Conservation (phyloP, 192 early-diverging fungal species). For the Rhizophagus clarus region DNA sequence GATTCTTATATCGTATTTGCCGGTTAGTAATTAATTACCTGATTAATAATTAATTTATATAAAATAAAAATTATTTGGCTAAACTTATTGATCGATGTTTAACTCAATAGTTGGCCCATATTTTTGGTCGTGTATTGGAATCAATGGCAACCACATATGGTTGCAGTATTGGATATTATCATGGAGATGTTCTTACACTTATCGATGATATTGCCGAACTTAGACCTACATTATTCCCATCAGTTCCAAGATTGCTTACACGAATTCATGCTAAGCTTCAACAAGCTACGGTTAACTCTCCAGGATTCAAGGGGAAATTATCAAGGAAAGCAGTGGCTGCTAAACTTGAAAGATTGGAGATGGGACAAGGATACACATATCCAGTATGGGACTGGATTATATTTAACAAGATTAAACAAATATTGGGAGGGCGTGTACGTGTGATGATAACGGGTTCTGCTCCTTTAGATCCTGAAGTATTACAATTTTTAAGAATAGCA, state of each 20-base stretch:
- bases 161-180: slow-evolving; percentile 38
- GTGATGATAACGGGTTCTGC: slow-evolving; percentile 72
- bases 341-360: slow-evolving; percentile 61
- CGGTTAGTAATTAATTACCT: slow-evolving; percentile 3
- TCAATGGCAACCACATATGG: background rate
- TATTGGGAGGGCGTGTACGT: slow-evolving; percentile 78
- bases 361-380: slow-evolving; percentile 64
- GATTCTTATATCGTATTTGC: slow-evolving; percentile 22
- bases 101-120: slow-evolving; percentile 28
- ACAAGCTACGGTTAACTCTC: slow-evolving; percentile 57
- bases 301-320: slow-evolving; percentile 54
- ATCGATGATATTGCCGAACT: slow-evolving; percentile 83
- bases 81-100: background rate
- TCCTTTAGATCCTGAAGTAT: slow-evolving; percentile 65
- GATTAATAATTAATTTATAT: background rate
- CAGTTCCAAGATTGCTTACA: slow-evolving; percentile 92
- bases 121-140: slow-evolving; percentile 36
- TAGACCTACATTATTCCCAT: slow-evolving; percentile 78
- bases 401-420: slow-evolving; percentile 80
- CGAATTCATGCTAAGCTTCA: slow-evolving; percentile 74
- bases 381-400: slow-evolving; percentile 84
- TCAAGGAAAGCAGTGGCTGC: slow-evolving; percentile 62
- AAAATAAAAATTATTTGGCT: slow-evolving; percentile 1
- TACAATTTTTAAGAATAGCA: slow-evolving; percentile 69
- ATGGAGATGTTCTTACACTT: slow-evolving; percentile 65